Base-by-base conservation (phyloP, 73 alveolate species). In the Paramecium tetraurelia region DNA sequence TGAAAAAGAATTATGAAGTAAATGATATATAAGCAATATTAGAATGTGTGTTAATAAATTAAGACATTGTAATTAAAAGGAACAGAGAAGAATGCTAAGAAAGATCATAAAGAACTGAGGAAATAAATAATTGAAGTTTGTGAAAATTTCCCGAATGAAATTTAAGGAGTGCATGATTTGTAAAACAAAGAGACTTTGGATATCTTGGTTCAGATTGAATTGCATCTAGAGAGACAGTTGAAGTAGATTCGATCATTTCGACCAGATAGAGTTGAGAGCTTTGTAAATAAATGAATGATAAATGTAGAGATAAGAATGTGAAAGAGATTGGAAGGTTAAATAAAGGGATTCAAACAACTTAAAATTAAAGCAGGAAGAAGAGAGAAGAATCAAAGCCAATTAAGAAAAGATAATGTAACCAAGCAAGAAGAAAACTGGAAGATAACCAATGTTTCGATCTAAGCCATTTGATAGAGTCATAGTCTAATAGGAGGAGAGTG, bases 81-180 rank as follows among this genome's bases (percentile, higher is more conserved):
- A 9, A 24, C 75, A 44, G 90, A 80, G 16, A 80, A 80, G 72
- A 41, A 80, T 80, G 72, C 75, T 22, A 44, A 80, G 22, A 80
- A 80, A 48, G 90, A 80, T 80, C 75, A 80, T 24, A 80, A 80
- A 44, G 90, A 80, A 80, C 22, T 80, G 12, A 80, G 90, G n/a
- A 80, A 80, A 80, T 80, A 80, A 80, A 80, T 80, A 18, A 80
- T 80, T 12, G 90, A 80, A 80, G 76, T 80, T 46, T 80, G 57
- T 80, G 90, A 80, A 80, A 41, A 31, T 7, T 80, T 80, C 24
- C 43, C 46, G 2, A 41, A 41, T 43, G 90, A 80, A 46, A 41
- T 44, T 31, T 1, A 80, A 80, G 70, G 76, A 20, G 57, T 80
- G 12, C 90, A 80, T 80, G 90, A 80, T 48, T 20, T 80, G 10